Conservation (phyloP, 495 filamentous ascomycete species). For the Aspergillus diversus region DNA sequence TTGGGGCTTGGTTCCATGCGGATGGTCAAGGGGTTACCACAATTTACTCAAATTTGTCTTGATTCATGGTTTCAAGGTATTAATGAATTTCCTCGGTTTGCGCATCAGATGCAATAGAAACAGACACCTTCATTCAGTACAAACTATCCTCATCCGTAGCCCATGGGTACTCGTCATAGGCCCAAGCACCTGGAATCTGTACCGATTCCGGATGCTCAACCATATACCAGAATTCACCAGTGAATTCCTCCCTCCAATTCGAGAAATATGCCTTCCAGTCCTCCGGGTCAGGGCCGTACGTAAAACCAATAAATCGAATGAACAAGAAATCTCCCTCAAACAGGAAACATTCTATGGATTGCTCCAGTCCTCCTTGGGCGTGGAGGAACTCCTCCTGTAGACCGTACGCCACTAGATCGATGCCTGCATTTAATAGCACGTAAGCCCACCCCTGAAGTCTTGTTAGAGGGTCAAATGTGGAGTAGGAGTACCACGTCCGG, state of each 20-base stretch:
- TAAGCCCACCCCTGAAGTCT: too few relatives aligned
- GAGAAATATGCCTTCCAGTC: not conserved
- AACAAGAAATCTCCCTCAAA: too few relatives aligned
- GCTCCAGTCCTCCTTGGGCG: too few relatives aligned
- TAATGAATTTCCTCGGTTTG: too few relatives aligned
- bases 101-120: too few relatives aligned
- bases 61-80: too few relatives aligned
- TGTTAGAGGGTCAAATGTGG: too few relatives aligned
- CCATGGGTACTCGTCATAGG: not conserved
- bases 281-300: not conserved
- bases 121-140: not conserved
- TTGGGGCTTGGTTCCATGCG: not conserved
- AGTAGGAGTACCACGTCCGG: too few relatives aligned
- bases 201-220: not conserved
- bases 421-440: too few relatives aligned
- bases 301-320: slow-evolving; percentile 1
- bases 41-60: not conserved
- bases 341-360: too few relatives aligned
- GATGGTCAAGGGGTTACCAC: not conserved
- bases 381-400: too few relatives aligned
- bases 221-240: not conserved
- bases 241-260: not conserved
- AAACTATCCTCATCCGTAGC: not conserved
- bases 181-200: not conserved
- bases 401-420: too few relatives aligned